Percentiles rank a stretch among this genome's conserved stretches.
phyloP scores from a whole-genome alignment of 192 early-diverging fungal genomes.

The Umbelopsis isabellina region DNA sequence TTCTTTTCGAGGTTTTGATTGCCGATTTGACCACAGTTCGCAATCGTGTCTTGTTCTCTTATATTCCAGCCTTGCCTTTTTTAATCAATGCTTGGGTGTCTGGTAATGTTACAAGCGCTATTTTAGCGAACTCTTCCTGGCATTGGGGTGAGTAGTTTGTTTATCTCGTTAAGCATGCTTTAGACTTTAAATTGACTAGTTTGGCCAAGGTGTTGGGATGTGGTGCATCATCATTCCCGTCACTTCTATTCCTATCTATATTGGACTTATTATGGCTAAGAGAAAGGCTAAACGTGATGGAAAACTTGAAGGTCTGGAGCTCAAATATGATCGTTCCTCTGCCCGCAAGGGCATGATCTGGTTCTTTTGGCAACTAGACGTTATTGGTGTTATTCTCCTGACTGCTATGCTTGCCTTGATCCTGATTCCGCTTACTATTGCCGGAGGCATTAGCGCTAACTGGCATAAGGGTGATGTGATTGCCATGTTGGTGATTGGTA shows the following conservation, averaged over 20 bases:
- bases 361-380: constrained; percentile 23
- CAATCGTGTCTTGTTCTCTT: constrained; percentile 16
- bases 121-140: constrained; percentile 18
- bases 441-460: background rate
- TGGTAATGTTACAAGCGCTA: constrained; percentile 3
- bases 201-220: background rate
- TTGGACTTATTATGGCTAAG: constrained; percentile 5
- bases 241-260: constrained; percentile 2
- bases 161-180: background rate
- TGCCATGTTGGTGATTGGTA: constrained; percentile 7
- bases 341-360: background rate
- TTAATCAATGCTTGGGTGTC: constrained; percentile 13
- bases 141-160: background rate
- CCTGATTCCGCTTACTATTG: constrained; percentile 12
- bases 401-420: constrained; percentile 1
- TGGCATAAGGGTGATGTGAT: constrained; percentile 7
- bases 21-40: constrained; percentile 3
- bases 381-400: constrained; percentile 14
- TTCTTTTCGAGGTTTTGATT: constrained; percentile 21
- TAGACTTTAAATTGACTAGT: background rate
- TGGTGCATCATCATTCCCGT: constrained; percentile 13
- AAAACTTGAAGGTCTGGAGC: background rate
- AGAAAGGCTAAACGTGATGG: constrained; percentile 5
- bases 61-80: constrained; percentile 14
- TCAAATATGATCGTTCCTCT: background rate